A percentile compares a stretch with the other conserved stretches of the same genome.
phyloP scores from a whole-genome alignment of 129 eudicot species.

The Calendula officinalis region DNA sequence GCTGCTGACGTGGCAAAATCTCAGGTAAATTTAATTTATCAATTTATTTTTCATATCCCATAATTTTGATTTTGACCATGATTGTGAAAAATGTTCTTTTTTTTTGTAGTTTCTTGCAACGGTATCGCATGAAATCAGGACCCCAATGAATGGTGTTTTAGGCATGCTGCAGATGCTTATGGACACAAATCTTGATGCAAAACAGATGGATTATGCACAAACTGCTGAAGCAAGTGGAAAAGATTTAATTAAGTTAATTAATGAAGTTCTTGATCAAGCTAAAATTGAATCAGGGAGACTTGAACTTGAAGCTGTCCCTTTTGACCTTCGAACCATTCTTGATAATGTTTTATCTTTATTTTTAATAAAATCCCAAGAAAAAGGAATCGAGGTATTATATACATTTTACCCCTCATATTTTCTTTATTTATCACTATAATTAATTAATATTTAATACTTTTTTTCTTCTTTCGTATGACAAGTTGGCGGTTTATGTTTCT shows the following conservation, averaged over 20 bases:
- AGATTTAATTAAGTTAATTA: conserved; percentile 71
- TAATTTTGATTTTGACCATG: conserved; percentile 9
- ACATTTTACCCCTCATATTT: neutral
- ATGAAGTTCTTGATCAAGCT: conserved; percentile 91
- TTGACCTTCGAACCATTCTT: conserved; percentile 74
- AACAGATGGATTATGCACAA: conserved; percentile 71
- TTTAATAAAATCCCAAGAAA: conserved; percentile 70
- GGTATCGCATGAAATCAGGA: conserved; percentile 95
- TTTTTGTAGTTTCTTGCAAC: conserved; percentile 81
- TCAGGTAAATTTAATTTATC: conserved; percentile 50
- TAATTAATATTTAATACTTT: neutral
- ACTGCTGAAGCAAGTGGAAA: conserved; percentile 92
- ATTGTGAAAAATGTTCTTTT: conserved; percentile 5
- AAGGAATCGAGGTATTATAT: conserved; percentile 65
- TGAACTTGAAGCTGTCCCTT: conserved; percentile 87
- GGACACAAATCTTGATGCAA: conserved; percentile 73
- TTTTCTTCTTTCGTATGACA: conserved; percentile 10
- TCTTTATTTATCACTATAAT: neutral
- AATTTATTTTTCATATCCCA: conserved; percentile 1
- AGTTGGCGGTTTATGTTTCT: conserved; percentile 96
- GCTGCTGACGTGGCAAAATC: conserved; percentile 94
- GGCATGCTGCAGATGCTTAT: conserved; percentile 98
- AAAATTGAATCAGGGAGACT: conserved; percentile 95
- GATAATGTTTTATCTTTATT: conserved; percentile 72
- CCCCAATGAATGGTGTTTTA: conserved; percentile 96